A percentile compares a stretch with the other conserved stretches of the same genome.
phyloP scores from a whole-genome alignment of 2,329 filamentous ascomycete species.

The Pseudonectria buxi region DNA sequence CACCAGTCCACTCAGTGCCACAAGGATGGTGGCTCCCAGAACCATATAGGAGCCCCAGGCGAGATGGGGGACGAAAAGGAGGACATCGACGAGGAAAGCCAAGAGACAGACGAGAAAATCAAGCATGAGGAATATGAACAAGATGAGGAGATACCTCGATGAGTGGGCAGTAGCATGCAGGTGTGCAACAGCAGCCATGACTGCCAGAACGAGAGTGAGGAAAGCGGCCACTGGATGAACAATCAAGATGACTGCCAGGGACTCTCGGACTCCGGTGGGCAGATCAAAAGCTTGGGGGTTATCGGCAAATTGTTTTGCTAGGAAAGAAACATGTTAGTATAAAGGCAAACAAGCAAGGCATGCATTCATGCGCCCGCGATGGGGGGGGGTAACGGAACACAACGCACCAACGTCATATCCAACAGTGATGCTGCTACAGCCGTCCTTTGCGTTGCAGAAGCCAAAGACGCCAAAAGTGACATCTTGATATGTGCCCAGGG shows the following conservation, averaged over 20 bases:
- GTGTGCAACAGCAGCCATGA: slow-evolving; percentile 73
- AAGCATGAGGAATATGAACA: slow-evolving; percentile 81
- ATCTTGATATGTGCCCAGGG: slow-evolving; percentile 68
- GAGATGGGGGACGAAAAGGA: slow-evolving; percentile 90
- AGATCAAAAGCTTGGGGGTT: slow-evolving; percentile 48
- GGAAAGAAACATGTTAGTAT: slow-evolving; percentile 6
- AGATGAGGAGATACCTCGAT: slow-evolving; percentile 72
- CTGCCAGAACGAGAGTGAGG: slow-evolving; percentile 76
- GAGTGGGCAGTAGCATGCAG: slow-evolving; percentile 86
- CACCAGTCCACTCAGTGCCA: slow-evolving; percentile 73
- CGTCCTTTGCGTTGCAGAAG: slow-evolving; percentile 57
- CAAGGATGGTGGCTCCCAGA: slow-evolving; percentile 78
- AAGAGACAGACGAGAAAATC: slow-evolving; percentile 77
- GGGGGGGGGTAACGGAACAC: neutral
- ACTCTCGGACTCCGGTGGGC: slow-evolving; percentile 44
- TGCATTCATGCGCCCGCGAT: no score
- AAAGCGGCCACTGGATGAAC: slow-evolving; percentile 88
- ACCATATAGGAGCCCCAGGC: slow-evolving; percentile 94
- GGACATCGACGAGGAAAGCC: slow-evolving; percentile 86
- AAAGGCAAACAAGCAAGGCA: neutral
- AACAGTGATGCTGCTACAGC: slow-evolving; percentile 68
- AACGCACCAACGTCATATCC: slow-evolving; percentile 78
- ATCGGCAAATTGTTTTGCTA: slow-evolving; percentile 21
- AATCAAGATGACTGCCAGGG: slow-evolving; percentile 82
- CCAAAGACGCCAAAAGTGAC: slow-evolving; percentile 90